These are phyloP conservation scores for Ammopiptanthus mongolicus DNA, from an alignment of 306 rosid genomes.

Conservation along the genomic window DNA sequence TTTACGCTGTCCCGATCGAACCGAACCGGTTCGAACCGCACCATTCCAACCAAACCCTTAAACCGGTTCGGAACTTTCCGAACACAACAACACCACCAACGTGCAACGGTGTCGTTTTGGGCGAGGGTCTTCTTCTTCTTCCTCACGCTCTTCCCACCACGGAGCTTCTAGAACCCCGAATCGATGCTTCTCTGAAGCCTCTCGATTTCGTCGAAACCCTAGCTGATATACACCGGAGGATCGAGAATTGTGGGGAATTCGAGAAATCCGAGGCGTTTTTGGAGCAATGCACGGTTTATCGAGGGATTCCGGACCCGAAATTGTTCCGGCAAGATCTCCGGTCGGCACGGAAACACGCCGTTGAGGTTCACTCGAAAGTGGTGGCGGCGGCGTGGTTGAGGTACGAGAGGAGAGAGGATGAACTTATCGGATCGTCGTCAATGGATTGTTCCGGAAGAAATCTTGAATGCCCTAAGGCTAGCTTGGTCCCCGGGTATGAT, in stretches of 20 bases:
- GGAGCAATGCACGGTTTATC: slow-evolving; percentile 60
- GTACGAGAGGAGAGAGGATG: slow-evolving; percentile 76
- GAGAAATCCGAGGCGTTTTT: slow-evolving; percentile 46
- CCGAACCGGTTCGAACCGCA: background rate
- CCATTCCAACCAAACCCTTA: slow-evolving; percentile 31
- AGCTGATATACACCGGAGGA: slow-evolving; percentile 40
- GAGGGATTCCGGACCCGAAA: slow-evolving; percentile 48
- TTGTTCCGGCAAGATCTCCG: slow-evolving; percentile 66
- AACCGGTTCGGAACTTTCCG: slow-evolving; percentile 32
- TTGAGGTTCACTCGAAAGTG: slow-evolving; percentile 59
- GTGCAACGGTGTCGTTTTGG: background rate
- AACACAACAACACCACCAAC: slow-evolving; percentile 18
- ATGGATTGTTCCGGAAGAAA: slow-evolving; percentile 70
- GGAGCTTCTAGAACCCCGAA: slow-evolving; percentile 56
- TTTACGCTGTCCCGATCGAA: slow-evolving; percentile 22
- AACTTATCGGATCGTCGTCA: slow-evolving; percentile 49
- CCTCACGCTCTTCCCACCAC: slow-evolving; percentile 65
- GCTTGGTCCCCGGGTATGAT: slow-evolving; percentile 57
- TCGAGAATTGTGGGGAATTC: slow-evolving; percentile 43
- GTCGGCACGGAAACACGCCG: slow-evolving; percentile 61
- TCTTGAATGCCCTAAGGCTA: slow-evolving; percentile 66
- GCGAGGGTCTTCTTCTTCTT: slow-evolving; percentile 41
- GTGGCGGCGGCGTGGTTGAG: slow-evolving; percentile 72
- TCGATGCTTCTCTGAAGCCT: slow-evolving; percentile 47
- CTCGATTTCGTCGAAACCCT: slow-evolving; percentile 47